Conservation (phyloP, 2,329 filamentous ascomycete genomes). For the Nemania sp. region DNA sequence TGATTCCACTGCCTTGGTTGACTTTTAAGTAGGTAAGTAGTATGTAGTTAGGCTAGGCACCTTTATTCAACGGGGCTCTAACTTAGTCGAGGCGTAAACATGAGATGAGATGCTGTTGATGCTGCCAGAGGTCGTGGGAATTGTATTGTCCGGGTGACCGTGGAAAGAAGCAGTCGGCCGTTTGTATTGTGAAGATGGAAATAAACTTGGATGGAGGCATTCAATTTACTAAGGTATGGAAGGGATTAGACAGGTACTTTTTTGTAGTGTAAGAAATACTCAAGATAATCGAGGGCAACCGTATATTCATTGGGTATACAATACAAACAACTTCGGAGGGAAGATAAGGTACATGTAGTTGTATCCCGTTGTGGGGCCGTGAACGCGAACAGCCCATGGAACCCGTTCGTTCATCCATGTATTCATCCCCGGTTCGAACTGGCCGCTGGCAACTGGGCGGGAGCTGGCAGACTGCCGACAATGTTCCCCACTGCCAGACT, state of each 20-base stretch:
- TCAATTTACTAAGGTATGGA: too few relatives aligned
- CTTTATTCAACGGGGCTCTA: too few relatives aligned
- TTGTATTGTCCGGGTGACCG: conserved; percentile 8
- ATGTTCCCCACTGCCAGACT: conserved; percentile 10
- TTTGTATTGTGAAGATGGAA: neutral
- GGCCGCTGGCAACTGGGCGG: conserved; percentile 19
- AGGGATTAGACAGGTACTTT: too few relatives aligned
- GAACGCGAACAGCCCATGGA: too few relatives aligned
- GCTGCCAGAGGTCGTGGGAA: conserved; percentile 17
- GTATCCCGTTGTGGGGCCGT: neutral
- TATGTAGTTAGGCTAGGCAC: neutral
- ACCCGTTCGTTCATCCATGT: neutral
- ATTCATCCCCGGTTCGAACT: neutral
- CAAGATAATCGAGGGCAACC: too few relatives aligned
- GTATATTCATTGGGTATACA: too few relatives aligned
- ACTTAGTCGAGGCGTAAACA: conserved; percentile 17
- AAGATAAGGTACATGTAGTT: too few relatives aligned
- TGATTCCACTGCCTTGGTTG: neutral
- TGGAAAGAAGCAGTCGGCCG: neutral
- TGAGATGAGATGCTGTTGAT: conserved; percentile 20
- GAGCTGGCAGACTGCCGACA: conserved; percentile 9
- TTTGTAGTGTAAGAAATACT: too few relatives aligned
- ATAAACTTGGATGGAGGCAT: neutral
- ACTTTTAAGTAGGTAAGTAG: too few relatives aligned
- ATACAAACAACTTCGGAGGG: too few relatives aligned